These are phyloP conservation scores for Lipomyces yamanashiensis DNA, from an alignment of 805 yeast species.

Conservation along the genomic window DNA sequence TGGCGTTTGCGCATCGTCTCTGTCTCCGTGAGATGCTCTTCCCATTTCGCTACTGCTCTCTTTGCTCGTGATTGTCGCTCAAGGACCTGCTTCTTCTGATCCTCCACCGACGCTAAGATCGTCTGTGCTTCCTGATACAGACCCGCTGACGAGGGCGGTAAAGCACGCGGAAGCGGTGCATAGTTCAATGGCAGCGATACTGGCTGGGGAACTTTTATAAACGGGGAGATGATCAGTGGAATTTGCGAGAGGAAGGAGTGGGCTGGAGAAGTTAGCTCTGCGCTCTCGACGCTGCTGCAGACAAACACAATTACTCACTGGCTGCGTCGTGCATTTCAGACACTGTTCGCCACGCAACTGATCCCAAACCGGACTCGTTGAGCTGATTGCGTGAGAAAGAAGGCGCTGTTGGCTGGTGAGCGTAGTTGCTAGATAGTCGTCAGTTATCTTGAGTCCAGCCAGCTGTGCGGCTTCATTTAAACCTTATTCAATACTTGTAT, in stretches of 20 bases:
- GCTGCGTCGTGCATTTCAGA: constrained; percentile 31
- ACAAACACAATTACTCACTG: constrained; percentile 18
- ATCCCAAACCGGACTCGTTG: neutral
- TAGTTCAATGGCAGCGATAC: constrained; percentile 58
- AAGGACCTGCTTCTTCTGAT: constrained; percentile 41
- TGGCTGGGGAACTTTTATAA: constrained; percentile 58
- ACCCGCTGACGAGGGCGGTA: constrained; percentile 45
- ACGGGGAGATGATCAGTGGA: constrained; percentile 60
- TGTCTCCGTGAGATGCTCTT: constrained; percentile 33
- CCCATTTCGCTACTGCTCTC: constrained; percentile 46
- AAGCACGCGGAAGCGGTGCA: constrained; percentile 45
- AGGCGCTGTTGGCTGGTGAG: neutral
- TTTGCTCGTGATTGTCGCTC: constrained; percentile 41
- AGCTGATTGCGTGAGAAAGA: neutral
- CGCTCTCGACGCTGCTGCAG: neutral
- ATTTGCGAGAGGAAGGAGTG: constrained; percentile 58
- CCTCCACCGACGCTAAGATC: constrained; percentile 45
- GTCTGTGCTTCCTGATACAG: constrained; percentile 43
- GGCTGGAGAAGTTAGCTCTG: constrained; percentile 42
- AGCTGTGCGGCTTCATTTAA: neutral
- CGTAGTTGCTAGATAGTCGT: neutral
- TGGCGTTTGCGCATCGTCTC: constrained; percentile 41
- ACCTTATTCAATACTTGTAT: neutral
- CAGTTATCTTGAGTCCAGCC: neutral
- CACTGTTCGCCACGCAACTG: neutral